Base-by-base conservation (phyloP, 495 filamentous ascomycete genomes). In the Xylaria grammica region DNA sequence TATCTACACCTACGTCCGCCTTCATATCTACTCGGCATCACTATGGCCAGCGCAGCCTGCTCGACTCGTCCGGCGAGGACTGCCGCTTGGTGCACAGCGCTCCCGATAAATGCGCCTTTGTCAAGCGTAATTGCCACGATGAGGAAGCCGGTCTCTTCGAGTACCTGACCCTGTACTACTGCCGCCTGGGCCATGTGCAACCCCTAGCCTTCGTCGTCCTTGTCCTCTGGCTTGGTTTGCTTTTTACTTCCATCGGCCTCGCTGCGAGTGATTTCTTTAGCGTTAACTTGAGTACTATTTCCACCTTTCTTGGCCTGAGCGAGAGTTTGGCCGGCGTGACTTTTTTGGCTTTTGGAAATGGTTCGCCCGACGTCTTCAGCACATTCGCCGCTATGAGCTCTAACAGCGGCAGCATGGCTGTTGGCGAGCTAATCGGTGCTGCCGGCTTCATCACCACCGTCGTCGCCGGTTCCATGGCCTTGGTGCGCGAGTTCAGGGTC, bases 201-300 rank as follows among this genome's bases (percentile, higher is more conserved):
- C 87, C 89, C 2, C 53, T 97, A 58, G 92, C 92, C 22, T 94
- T 98, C 68, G 74, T 80, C 4, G 81, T 97, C 32, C 77, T 99
- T 32, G 80, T 90, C 29, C 60, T 88, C 45, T 99, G 96, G 96
- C 81, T 97, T 6, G 90, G 86, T n/a, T 79, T 97, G 27, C 86
- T 98, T 6, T 99, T 99, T 72, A 94, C 89, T 66, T 97, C 96
- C 1, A 97, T 99, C 58, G 96, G 96, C n/a, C 97, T 98, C 67
- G 96, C 96, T 6, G 95, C 96, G 24, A 96, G 91, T 70, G 96
- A 99, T 74, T 99, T 98, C 79, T 92, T 99, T 75, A 97, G 94
- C 77, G 87, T 97, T 74, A 96, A 99, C 73, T 84, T 99, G 34
- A 94, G 91, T 75, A 97, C 96, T 19, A 91, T 98, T 63, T 87